A percentile compares a stretch with the other conserved stretches of the same genome.
These are phyloP conservation scores for Stagonosporopsis tanaceti DNA, from an alignment of 2,329 filamentous ascomycete species.

Conservation along the genomic window DNA sequence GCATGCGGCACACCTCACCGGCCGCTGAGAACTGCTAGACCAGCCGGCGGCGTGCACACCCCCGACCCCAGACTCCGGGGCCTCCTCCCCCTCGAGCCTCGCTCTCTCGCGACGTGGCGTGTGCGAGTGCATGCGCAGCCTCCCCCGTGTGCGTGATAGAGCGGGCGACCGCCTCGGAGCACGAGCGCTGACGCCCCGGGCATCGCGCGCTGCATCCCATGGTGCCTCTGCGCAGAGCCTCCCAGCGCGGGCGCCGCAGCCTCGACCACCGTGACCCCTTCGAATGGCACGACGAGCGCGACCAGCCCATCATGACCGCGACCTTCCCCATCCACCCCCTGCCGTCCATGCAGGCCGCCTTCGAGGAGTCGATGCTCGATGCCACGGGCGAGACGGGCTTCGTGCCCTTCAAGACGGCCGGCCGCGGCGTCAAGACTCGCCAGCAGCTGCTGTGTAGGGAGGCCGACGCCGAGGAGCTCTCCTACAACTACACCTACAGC, in stretches of 20 bases:
- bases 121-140: constrained; percentile 36
- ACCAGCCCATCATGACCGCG: constrained; percentile 45
- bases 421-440: constrained; percentile 44
- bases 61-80: constrained; percentile 3
- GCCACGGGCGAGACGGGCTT: constrained; percentile 58
- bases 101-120: constrained; percentile 11
- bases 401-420: constrained; percentile 53
- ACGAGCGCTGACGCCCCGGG: constrained; percentile 19
- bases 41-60: constrained; percentile 19
- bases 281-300: constrained; percentile 46
- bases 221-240: constrained; percentile 34
- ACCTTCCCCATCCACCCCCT: constrained; percentile 72
- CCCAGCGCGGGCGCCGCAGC: constrained; percentile 32
- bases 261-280: constrained; percentile 33
- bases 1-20: constrained; percentile 30
- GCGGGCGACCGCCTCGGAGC: constrained; percentile 30
- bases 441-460: constrained; percentile 61
- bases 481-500: constrained; percentile 75
- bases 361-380: constrained; percentile 82
- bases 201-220: constrained; percentile 26
- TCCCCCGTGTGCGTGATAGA: constrained; percentile 33
- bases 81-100: not conserved
- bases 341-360: constrained; percentile 78
- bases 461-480: constrained; percentile 70
- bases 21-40: constrained; percentile 28